phyloP scores from a whole-genome alignment of 129 eudicot species.

The Smallanthus sonchifolius region DNA sequence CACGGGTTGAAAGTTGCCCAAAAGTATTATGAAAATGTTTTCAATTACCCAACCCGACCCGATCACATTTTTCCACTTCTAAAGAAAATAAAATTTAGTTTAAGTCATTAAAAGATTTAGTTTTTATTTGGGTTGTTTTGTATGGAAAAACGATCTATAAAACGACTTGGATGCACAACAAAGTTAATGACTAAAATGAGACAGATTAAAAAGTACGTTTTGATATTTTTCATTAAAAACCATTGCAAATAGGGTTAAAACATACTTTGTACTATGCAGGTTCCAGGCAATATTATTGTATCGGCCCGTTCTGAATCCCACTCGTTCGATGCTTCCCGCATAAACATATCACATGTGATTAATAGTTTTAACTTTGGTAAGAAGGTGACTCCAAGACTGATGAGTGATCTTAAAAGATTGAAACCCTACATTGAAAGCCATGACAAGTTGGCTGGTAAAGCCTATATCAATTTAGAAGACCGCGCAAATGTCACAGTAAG shows the following conservation, averaged over 20 bases:
- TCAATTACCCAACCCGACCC: background rate
- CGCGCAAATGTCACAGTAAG: conserved; percentile 68
- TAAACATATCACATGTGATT: conserved; percentile 81
- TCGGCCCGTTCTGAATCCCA: conserved; percentile 73
- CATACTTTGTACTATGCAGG: conserved; percentile 36
- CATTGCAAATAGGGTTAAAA: background rate
- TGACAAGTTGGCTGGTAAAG: conserved; percentile 48
- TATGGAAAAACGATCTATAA: too few species aligned
- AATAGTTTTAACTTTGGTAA: conserved; percentile 66
- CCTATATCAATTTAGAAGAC: conserved; percentile 43
- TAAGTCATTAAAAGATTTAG: too few species aligned
- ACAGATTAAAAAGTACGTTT: too few species aligned
- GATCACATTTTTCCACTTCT: background rate
- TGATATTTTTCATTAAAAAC: too few species aligned
- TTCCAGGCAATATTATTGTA: conserved; percentile 72
- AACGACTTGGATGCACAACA: too few species aligned
- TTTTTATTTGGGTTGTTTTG: too few species aligned
- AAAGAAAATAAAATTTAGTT: too few species aligned
- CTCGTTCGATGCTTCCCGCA: conserved; percentile 78
- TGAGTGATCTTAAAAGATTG: conserved; percentile 56
- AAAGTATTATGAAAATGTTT: too few species aligned
- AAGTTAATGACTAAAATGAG: too few species aligned
- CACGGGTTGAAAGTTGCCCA: background rate
- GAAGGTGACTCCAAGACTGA: conserved; percentile 45
- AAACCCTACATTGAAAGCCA: conserved; percentile 51